Evolutionary conservation across 805 yeast genomes (phyloP), one percentile per base, ranked within the genome.

Genomic region (Teunomyces lycoperdinae): DNA sequence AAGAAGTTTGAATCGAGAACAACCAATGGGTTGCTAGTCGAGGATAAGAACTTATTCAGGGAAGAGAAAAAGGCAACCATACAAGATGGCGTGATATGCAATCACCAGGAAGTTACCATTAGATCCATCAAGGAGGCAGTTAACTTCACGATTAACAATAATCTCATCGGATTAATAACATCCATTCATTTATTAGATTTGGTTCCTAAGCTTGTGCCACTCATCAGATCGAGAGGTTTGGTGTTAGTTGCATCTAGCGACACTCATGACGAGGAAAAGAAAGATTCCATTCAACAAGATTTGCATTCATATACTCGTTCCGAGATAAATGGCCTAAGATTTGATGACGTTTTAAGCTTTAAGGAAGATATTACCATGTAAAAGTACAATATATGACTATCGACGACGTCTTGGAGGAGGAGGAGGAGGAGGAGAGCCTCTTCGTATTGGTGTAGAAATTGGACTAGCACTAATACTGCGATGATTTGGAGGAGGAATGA

Each of bases 101-200:
- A 68, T 44, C 48, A 79, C 63, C 67, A 72, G 71, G 64, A 73
- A 50, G 60, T 64, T 26, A 67, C 74, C 2, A 78, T 85, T 5
- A 70, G 90, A 52, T 84, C 94, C 1, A 76, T 92, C 45, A 87
- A 87, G 57, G 89, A 89, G 54, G 96, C 95, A 1, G 81, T 90
- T 0, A 77, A 77, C 44, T 90, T 89, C 62, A 91, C 97, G 0
- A 77, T 84, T 3, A 76, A 78, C 48, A 94, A 94, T 61, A 94
- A 94, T 60, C 71, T 94, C 45, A 74, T 94, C 53, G 99, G 99
- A 13, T 64, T 94, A 9, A 82, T 89, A 20, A 80, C 89, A 17
- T 89, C 96, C 0, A 77, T 81, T 26, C 84, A 84, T 47, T 61
- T 94, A 46, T 70, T 92, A 48, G 70, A 77, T 33, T 69, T 90